Percentiles rank a stretch among this genome's conserved stretches.
These are phyloP conservation scores for Tetracladium maxilliforme DNA, from an alignment of 2,329 filamentous ascomycete species.

Conservation along the genomic window DNA sequence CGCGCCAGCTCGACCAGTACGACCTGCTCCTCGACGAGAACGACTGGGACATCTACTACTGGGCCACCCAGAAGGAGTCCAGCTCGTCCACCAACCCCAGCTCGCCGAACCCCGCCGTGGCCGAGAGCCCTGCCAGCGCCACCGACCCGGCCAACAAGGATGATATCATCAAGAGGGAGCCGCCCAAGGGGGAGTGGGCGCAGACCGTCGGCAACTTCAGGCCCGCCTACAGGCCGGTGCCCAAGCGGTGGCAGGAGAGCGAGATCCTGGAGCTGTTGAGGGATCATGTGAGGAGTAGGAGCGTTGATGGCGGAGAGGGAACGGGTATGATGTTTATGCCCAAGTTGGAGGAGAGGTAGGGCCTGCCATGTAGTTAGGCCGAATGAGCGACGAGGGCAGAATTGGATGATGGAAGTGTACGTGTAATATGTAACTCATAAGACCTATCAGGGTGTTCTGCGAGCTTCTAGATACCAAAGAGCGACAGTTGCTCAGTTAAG, in stretches of 20 bases:
- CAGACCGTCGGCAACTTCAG: slow-evolving; percentile 92
- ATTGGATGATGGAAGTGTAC: no score
- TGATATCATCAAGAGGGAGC: slow-evolving; percentile 11
- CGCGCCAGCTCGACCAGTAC: slow-evolving; percentile 64
- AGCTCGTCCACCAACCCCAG: slow-evolving; percentile 40
- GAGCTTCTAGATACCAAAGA: no score
- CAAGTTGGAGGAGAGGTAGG: no score
- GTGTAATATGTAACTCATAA: no score
- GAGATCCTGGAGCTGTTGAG: slow-evolving; percentile 66
- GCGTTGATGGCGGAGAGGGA: slow-evolving; percentile 36
- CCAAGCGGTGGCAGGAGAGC: slow-evolving; percentile 69
- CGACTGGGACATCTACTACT: slow-evolving; percentile 99
- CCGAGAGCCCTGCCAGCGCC: slow-evolving; percentile 14
- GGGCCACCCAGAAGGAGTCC: slow-evolving; percentile 76
- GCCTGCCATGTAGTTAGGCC: no score
- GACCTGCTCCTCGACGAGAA: slow-evolving; percentile 95
- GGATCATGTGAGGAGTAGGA: slow-evolving; percentile 62
- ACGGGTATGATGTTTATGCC: no score
- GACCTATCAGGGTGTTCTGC: no score
- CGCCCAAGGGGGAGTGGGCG: slow-evolving; percentile 69
- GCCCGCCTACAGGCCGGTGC: slow-evolving; percentile 85
- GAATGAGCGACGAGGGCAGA: no score
- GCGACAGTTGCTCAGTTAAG: no score
- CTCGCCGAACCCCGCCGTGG: slow-evolving; percentile 29
- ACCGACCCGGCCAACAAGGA: slow-evolving; percentile 7